Evolutionary conservation across 352 stramenopile species (phyloP), one percentile per base, ranked within the genome.

Genomic region (Phytophthora fragariae): DNA sequence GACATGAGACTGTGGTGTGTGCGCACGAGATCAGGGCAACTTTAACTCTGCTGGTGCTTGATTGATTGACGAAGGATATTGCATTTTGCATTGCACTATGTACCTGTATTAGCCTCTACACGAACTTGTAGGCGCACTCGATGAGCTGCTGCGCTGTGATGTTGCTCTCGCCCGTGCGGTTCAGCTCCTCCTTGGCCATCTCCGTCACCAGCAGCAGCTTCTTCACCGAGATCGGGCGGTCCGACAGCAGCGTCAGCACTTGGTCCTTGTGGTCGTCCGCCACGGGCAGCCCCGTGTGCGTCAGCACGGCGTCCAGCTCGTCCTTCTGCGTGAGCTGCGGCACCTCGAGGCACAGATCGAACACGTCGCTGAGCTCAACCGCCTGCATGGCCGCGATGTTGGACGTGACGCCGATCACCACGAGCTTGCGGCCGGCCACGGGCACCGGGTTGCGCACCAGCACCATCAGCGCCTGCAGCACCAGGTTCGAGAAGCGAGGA

Each of bases 381-480:
- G 97, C 89, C 63, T 98, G 91, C 75, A 99, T 91, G 12, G 97
- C 84, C 14, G 93, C 79, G 27, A 96, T 91, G 61, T 97, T 94
- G 50, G 92, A 98, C 27, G 97, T 99, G 19, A 98, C 98, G 57
- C 95, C 97, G 59, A 99, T 97, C 46, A 99, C 90, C 49, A 99
- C 83, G 10, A 99, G 89, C 69, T 99, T 98, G 39, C 95, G 92
- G 44, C 97, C 96, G 65, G 94, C 89, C 33, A 95, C 92, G 1
- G 93, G 92, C 65, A 98, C 96, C 17, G 96, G 88, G 84, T 99
- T 99, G 80, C 99, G 98, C 47, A 99, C 88, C 62, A 99, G 79
- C 46, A 99, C 97, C 76, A 99, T 93, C 5, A 99, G 81, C 12
- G 98, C 98, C 80, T 99, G 98, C 39, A 99, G 83, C 49, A 99